Evolutionary conservation across 2,329 filamentous ascomycete genomes (phyloP).

Genomic region (Thelonectria rubi): DNA sequence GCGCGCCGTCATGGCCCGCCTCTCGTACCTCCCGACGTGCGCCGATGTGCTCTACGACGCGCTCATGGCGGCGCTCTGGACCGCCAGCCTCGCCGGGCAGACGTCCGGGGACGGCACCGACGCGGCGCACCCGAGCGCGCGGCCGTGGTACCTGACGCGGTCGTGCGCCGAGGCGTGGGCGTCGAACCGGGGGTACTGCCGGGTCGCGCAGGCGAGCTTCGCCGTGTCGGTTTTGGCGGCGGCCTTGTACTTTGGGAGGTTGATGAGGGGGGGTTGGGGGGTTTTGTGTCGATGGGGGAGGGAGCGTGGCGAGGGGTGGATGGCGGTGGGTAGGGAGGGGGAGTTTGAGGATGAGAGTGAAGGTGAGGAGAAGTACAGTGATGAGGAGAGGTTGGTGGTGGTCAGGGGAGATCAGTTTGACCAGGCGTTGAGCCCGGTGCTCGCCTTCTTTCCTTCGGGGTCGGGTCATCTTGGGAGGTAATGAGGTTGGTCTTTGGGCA

Average conservation of each 20-base stretch:
- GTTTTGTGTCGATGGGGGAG: conserved; percentile 25
- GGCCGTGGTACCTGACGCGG: conserved; percentile 42
- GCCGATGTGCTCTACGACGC: conserved; percentile 43
- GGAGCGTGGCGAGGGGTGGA: conserved; percentile 3
- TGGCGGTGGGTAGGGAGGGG: neutral
- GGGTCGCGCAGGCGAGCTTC: conserved; percentile 36
- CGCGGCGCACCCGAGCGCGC: conserved; percentile 33
- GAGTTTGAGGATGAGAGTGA: neutral
- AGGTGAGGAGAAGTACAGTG: conserved; percentile 23
- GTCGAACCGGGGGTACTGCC: conserved; percentile 29
- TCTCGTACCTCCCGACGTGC: conserved; percentile 38
- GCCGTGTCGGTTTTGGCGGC: conserved; percentile 32
- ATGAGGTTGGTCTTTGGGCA: neutral
- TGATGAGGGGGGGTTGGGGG: conserved; percentile 26
- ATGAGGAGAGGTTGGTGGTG: conserved; percentile 3
- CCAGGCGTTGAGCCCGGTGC: conserved; percentile 43
- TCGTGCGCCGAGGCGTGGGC: conserved; percentile 34
- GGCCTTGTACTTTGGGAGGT: conserved; percentile 29
- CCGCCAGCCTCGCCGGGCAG: conserved; percentile 35
- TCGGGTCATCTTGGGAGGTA: neutral
- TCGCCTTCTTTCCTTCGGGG: conserved; percentile 45
- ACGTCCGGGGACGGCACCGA: conserved; percentile 40
- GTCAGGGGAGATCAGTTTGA: conserved; percentile 10
- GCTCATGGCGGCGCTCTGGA: conserved; percentile 43
- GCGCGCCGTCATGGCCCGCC: conserved; percentile 35